Evolutionary conservation across 441 rosid species (phyloP), one percentile per base, ranked within the genome.

Genomic region (Biscutella auriculata): DNA sequence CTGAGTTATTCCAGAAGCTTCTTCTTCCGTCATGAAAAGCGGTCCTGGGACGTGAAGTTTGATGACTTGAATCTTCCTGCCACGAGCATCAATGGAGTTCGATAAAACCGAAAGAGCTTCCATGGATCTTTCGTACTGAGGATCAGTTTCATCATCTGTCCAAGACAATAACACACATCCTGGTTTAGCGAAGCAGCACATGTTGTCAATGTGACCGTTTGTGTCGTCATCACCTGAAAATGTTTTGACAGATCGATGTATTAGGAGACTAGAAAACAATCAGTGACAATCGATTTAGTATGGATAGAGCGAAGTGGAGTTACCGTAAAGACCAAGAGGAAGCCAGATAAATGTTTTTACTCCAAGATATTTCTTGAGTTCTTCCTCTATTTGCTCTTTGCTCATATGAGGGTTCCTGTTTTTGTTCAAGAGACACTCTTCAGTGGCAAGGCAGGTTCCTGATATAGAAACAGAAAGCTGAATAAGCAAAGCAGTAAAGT

Each of bases 211-310:
- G 62, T 84, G 97, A 12, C 97, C 97, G 49, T 88, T 88, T 30
- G 98, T 88, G 72, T 92, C 98, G 70, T 92, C 95, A 76, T 92
- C 98, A 57, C 95, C 95, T 92, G 81, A 61, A 17, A 19, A 19
- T 19, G 23, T 19, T 19, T 19, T 19, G n/a, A n/a, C n/a, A n/a
- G n/a, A n/a, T n/a, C n/a, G n/a, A n/a, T n/a, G n/a, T n/a, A n/a
- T n/a, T n/a, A n/a, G n/a, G n/a, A n/a, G n/a, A n/a, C n/a, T n/a
- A n/a, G n/a, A n/a, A n/a, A n/a, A n/a, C n/a, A n/a, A n/a, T n/a
- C n/a, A n/a, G n/a, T n/a, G n/a, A n/a, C n/a, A n/a, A 33, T 2
- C 0, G 6, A 44, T 11, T 33, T 19, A 6, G 21, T 23, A 30
- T 10, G 23, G 34, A 41, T 4, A 27, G 33, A 67, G 27, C 33